Percentiles rank a stretch among this genome's conserved stretches.
These are phyloP conservation scores for Bryoglossum gracile DNA, from an alignment of 495 filamentous ascomycete species.

Conservation along the genomic window DNA sequence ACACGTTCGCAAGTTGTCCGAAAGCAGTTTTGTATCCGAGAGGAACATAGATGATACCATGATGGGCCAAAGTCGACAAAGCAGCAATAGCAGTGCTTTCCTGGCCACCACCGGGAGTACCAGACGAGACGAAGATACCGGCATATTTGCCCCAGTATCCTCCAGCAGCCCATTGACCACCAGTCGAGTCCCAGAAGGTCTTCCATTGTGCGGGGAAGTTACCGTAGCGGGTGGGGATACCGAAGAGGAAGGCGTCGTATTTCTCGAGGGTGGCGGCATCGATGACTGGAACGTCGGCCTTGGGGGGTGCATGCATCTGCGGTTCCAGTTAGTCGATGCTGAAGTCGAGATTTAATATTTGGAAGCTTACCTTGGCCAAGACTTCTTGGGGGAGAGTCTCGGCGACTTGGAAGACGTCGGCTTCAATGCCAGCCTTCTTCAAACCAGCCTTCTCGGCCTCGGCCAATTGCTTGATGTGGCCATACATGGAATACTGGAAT, in stretches of 20 bases:
- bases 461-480: constrained; percentile 79
- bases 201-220: constrained; percentile 99
- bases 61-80: constrained; percentile 85
- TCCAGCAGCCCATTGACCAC: constrained; percentile 18
- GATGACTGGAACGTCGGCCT: constrained; percentile 60
- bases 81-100: constrained; percentile 76
- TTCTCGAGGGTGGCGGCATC: constrained; percentile 59
- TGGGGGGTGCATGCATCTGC: constrained; percentile 78
- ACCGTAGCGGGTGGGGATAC: constrained; percentile 96
- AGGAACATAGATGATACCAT: constrained; percentile 93
- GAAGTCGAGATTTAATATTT: neutral
- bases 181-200: constrained; percentile 31
- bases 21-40: constrained; percentile 86
- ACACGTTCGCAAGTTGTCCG: constrained; percentile 54
- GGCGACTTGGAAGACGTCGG: constrained; percentile 39
- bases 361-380: constrained; percentile 39
- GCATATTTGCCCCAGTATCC: constrained; percentile 62
- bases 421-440: constrained; percentile 62
- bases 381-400: constrained; percentile 86
- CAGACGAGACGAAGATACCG: constrained; percentile 85
- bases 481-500: constrained; percentile 87
- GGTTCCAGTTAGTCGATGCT: neutral
- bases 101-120: constrained; percentile 79
- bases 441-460: constrained; percentile 88
- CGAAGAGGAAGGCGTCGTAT: constrained; percentile 90